These are phyloP conservation scores for Ramularia collo-cygni DNA, from an alignment of 2,329 filamentous ascomycete species.

Conservation along the genomic window DNA sequence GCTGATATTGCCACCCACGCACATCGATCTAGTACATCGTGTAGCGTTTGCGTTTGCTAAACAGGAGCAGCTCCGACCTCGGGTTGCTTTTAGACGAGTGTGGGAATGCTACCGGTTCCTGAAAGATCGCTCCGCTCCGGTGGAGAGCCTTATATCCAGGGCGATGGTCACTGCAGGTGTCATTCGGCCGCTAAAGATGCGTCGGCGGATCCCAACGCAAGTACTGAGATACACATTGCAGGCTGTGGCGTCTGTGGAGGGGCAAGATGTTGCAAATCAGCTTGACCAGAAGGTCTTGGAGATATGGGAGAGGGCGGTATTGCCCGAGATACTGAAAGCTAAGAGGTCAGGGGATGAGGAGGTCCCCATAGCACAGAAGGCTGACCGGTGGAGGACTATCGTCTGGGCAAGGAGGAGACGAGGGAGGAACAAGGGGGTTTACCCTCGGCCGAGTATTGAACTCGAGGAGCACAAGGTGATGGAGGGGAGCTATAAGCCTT, in stretches of 20 bases:
- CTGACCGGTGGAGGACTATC: too few relatives aligned
- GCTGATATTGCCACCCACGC: conserved; percentile 28
- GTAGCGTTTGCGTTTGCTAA: conserved; percentile 40
- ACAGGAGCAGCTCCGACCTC: conserved; percentile 31
- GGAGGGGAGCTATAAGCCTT: too few relatives aligned
- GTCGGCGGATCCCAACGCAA: conserved; percentile 25
- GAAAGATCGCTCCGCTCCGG: conserved; percentile 34
- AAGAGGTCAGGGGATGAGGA: too few relatives aligned
- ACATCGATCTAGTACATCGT: conserved; percentile 39
- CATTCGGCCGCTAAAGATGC: conserved; percentile 36
- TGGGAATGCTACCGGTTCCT: conserved; percentile 44
- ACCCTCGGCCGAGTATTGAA: too few relatives aligned
- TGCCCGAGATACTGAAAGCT: too few relatives aligned
- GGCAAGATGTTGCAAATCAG: conserved; percentile 33
- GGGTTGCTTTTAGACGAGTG: conserved; percentile 40
- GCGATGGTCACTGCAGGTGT: conserved; percentile 47
- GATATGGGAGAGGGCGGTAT: too few relatives aligned
- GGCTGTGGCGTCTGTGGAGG: conserved; percentile 40
- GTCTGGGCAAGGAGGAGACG: too few relatives aligned
- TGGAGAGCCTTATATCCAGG: conserved; percentile 39
- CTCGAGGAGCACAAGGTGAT: too few relatives aligned
- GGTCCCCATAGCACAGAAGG: too few relatives aligned
- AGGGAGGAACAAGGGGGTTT: too few relatives aligned
- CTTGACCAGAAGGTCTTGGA: conserved; percentile 24
- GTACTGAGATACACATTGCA: conserved; percentile 39